Base-by-base conservation (phyloP, 306 rosid genomes). In the Medicago arabica region DNA sequence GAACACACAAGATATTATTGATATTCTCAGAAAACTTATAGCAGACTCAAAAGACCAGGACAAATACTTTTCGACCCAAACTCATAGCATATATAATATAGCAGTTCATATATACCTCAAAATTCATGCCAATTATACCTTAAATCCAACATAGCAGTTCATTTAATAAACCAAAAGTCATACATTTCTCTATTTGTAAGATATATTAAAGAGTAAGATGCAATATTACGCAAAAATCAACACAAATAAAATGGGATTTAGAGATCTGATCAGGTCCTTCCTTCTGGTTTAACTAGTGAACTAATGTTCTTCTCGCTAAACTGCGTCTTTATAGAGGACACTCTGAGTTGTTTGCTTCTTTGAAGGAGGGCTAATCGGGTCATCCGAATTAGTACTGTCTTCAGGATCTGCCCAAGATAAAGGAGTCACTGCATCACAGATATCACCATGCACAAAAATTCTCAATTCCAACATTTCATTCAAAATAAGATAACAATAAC, bases 281-380 rank as follows among this genome's bases (percentile, higher is more conserved):
- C 62, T 69, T 78, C 75, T 70, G 43, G 31, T 68, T 83, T 28
- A 60, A 80, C 53, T 17, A 21, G 51, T 7, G 55, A 63, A 58
- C 69, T 70, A 47, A 60, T 50, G 47, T 16, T 70, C 36, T 31
- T 31, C 81, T 41, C 54, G 40, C 76, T 69, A 41, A 11, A 18
- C 57, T 44, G 47, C 75, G 72, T 69, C 78, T 23, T 76, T 12
- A 40, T 62, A 39, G 78, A 59, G 50, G 69, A 83, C 80, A n/a
- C 81, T 85, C 39, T 50, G 60, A 53, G 82, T 87, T 23, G 89
- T 87, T 83, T 67, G 89, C 85, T 77, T 89, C 89, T 91, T 91
- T 17, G 84, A 72, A 3, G 96, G 91, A 69, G 66, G 97, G 49
- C 36, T 71, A 12, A 54, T 17, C 40, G 86, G 74, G 69, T 80